Evolutionary conservation across 75 land plant species (phyloP), one percentile per base, ranked within the genome.

Genomic region (Sequoiadendron giganteum): DNA sequence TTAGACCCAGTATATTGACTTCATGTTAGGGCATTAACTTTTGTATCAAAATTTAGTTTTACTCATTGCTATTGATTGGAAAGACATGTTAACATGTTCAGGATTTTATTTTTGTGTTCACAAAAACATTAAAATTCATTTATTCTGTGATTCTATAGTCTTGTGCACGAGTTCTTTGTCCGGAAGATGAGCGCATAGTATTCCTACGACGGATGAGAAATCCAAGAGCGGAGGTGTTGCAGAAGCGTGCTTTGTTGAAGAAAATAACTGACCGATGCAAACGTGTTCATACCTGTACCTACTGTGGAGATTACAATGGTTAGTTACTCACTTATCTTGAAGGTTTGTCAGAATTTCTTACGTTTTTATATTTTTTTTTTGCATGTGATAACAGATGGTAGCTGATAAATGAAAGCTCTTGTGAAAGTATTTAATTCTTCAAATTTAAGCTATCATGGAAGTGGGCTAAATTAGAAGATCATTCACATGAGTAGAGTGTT

Each of bases 81-180:
- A 65, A 65, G 25, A 75, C 38, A 75, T 6, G 77, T 70, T n/a
- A 8, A 70, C 32, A 70, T 30, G 75, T 11, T 32, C 10, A 75
- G 14, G 77, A 34, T 11, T 75, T 75, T 75, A 75, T 75, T 49
- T 43, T 55, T 32, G 39, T 18, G 7, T 55, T 85, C 58, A 34
- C 55, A 49, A 25, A 6, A 45, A 9, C 21, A 39, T 5, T 10
- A 1, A 49, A 49, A 49, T 49, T 49, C 52, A 52, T 10, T 13
- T 61, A 21, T 47, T 87, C 54, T 87, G 70, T 52, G 16, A 8
- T 38, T 32, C 45, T 34, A 7, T 49, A 97, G 99, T 87, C 91
- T 55, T 97, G 99, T 92, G 91, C 92, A 21, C 93, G 96, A 30
- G 85, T 96, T 75, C 95, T 98, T 77, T 81, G 95, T 82, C 91